Conservation (phyloP, 768 basidiomycete species). For the Collybia nuda region DNA sequence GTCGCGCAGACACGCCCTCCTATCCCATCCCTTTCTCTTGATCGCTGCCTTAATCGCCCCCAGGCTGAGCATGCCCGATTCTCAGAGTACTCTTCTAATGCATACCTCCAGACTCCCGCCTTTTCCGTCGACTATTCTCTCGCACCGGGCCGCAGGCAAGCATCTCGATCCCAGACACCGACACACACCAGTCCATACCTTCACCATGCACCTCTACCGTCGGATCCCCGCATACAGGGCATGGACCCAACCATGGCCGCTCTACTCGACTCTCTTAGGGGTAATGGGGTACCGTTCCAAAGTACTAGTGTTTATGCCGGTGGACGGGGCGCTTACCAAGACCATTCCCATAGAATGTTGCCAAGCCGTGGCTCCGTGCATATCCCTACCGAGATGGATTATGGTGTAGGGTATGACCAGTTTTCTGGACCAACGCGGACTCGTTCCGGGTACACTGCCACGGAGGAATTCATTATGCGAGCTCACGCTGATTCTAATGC, state of each 20-base stretch:
- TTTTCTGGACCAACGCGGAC: conserved; percentile 22
- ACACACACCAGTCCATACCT: conserved; percentile 3
- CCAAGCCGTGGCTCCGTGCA: not conserved
- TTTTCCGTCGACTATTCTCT: conserved; percentile 42
- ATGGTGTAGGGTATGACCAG: not conserved
- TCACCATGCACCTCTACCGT: conserved; percentile 15
- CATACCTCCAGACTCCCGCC: conserved; percentile 19
- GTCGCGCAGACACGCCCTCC: not conserved
- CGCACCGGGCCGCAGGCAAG: conserved; percentile 21
- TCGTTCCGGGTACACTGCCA: conserved; percentile 60
- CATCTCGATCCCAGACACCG: conserved; percentile 6
- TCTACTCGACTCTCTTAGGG: conserved; percentile 32
- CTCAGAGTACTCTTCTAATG: conserved; percentile 22
- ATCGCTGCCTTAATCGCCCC: not conserved
- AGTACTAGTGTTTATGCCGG: conserved; percentile 1
- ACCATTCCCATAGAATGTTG: not conserved
- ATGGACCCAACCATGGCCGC: conserved; percentile 38
- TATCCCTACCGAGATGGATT: not conserved
- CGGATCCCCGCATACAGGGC: conserved; percentile 9
- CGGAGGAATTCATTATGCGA: conserved; percentile 70
- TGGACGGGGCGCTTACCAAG: not conserved
- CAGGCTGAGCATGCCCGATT: conserved; percentile 3
- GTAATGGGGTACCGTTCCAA: conserved; percentile 7
- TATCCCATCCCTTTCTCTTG: conserved; percentile 4
- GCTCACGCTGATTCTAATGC: conserved; percentile 35